These are phyloP conservation scores for Monosporascus sp. DNA, from an alignment of 2,329 filamentous ascomycete species.

Conservation along the genomic window DNA sequence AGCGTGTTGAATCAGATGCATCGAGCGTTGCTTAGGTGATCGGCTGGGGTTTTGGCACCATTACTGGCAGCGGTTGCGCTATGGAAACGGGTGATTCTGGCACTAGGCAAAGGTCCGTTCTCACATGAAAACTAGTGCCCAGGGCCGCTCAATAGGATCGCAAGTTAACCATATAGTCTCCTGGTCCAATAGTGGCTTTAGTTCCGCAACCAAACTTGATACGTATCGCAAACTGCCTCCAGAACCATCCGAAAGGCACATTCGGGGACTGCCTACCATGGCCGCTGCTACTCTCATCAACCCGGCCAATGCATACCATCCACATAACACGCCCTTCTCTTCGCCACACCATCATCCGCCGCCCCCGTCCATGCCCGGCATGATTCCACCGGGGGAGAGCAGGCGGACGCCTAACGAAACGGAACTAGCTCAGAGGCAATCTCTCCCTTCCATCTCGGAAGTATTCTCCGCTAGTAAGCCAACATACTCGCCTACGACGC, in stretches of 20 bases:
- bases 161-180: slow-evolving; percentile 19
- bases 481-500: slow-evolving; percentile 24
- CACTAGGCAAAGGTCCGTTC: slow-evolving; percentile 30
- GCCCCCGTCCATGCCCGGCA: slow-evolving; percentile 18
- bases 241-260: slow-evolving; percentile 17
- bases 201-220: slow-evolving; percentile 23
- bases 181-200: slow-evolving; percentile 22
- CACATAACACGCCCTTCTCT: slow-evolving; percentile 21
- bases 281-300: slow-evolving; percentile 28
- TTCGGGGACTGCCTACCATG: slow-evolving; percentile 23
- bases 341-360: slow-evolving; percentile 19
- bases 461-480: slow-evolving; percentile 25
- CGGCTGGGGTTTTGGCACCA: slow-evolving; percentile 27
- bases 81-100: slow-evolving; percentile 32
- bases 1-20: slow-evolving; percentile 24
- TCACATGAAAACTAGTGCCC: slow-evolving; percentile 14
- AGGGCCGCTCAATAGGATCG: slow-evolving; percentile 8
- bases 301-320: slow-evolving; percentile 25
- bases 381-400: slow-evolving; percentile 21
- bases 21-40: slow-evolving; percentile 21
- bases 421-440: slow-evolving; percentile 22
- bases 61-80: slow-evolving; percentile 27
- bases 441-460: slow-evolving; percentile 29
- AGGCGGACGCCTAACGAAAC: slow-evolving; percentile 22
- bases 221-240: slow-evolving; percentile 19